phyloP scores from a whole-genome alignment of 208 protist species.

The Trypanosoma theileri region DNA sequence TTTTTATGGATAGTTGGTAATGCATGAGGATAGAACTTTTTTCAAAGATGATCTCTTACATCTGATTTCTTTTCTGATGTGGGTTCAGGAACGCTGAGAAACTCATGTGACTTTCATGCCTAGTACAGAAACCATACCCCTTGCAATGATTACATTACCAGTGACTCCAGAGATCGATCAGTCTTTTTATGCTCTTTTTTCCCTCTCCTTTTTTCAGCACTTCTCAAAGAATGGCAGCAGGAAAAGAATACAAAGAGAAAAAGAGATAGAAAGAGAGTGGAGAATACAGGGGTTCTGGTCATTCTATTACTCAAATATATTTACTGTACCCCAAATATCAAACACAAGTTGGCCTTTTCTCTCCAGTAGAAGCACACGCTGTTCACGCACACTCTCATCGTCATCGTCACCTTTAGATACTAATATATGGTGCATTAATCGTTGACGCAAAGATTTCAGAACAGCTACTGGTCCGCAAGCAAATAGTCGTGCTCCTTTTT shows the following conservation, averaged over 20 bases:
- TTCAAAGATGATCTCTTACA: background rate
- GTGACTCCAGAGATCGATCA: background rate
- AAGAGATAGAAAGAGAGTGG: background rate
- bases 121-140: background rate
- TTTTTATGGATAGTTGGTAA: background rate
- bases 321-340: constrained; percentile 73
- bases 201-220: background rate
- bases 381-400: constrained; percentile 71
- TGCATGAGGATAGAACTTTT: background rate
- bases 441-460: constrained; percentile 47
- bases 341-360: constrained; percentile 59
- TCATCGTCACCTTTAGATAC: constrained; percentile 55
- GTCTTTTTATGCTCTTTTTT: background rate
- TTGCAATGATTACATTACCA: background rate
- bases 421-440: constrained; percentile 50
- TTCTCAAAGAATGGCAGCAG: background rate
- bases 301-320: constrained; percentile 43
- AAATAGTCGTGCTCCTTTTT: constrained; percentile 49
- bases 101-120: background rate
- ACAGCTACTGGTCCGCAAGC: constrained; percentile 65
- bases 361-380: constrained; percentile 60
- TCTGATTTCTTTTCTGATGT: background rate
- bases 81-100: background rate
- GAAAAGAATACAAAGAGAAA: background rate
- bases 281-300: background rate